Conservation (phyloP, 2,329 filamentous ascomycete genomes). For the Colletotrichum cordylinicola region DNA sequence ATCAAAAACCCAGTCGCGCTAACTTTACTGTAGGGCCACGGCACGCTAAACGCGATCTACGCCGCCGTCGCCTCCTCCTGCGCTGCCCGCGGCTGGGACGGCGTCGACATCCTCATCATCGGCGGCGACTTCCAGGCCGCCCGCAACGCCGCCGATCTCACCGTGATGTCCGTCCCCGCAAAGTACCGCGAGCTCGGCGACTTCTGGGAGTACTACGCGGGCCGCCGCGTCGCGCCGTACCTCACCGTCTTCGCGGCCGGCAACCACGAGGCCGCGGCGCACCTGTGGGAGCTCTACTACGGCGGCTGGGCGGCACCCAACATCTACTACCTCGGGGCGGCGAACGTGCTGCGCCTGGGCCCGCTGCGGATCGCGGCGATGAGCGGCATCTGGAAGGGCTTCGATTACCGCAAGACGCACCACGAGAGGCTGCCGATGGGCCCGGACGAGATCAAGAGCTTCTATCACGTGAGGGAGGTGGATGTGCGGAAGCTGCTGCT, state of each 20-base stretch:
- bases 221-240: slow-evolving; percentile 77
- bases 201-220: slow-evolving; percentile 94
- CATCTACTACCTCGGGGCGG: slow-evolving; percentile 95
- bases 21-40: slow-evolving; percentile 72
- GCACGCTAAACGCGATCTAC: slow-evolving; percentile 91
- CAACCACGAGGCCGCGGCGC: slow-evolving; percentile 92
- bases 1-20: not conserved
- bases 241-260: slow-evolving; percentile 92
- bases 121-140: slow-evolving; percentile 90
- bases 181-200: slow-evolving; percentile 92
- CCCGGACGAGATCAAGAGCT: slow-evolving; percentile 74
- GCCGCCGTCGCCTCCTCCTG: slow-evolving; percentile 74
- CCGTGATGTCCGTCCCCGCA: slow-evolving; percentile 84
- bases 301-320: slow-evolving; percentile 97
- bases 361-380: slow-evolving; percentile 87
- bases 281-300: slow-evolving; percentile 92
- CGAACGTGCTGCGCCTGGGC: slow-evolving; percentile 85
- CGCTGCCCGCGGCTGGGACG: slow-evolving; percentile 75
- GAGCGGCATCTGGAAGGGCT: slow-evolving; percentile 94
- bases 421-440: slow-evolving; percentile 87
- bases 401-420: slow-evolving; percentile 84
- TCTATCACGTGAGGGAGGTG: slow-evolving; percentile 89
- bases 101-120: slow-evolving; percentile 89
- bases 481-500: slow-evolving; percentile 91
- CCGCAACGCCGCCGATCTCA: slow-evolving; percentile 86